Conservation (phyloP, 2,329 filamentous ascomycete species). For the Aspergillus pseudoterreus region DNA sequence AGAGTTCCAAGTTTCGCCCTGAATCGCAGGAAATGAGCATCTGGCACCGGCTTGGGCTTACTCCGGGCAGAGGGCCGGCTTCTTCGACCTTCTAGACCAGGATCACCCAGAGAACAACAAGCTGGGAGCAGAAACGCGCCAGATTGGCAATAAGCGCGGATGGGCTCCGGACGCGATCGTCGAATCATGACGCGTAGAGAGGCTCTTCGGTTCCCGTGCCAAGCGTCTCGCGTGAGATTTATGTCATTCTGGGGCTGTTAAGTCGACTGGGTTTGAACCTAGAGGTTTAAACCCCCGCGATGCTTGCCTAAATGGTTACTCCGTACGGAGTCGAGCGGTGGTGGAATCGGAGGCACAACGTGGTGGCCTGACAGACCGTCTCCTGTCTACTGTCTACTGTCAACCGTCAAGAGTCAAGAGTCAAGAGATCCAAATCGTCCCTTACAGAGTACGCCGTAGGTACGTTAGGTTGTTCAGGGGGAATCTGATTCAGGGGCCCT, state of each 20-base stretch:
- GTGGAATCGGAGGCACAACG: too few species aligned
- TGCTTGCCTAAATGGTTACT: constrained; percentile 1
- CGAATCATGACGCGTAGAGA: constrained; percentile 26
- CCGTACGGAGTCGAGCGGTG: too few species aligned
- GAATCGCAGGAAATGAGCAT: constrained; percentile 4
- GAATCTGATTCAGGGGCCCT: too few species aligned
- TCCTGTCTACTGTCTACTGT: too few species aligned
- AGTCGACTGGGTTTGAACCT: neutral
- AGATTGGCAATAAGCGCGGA: constrained; percentile 26
- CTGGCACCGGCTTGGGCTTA: constrained; percentile 3
- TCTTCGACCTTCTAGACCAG: constrained; percentile 7
- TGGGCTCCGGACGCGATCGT: constrained; percentile 19
- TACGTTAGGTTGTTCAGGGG: too few species aligned
- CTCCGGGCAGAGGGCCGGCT: neutral
- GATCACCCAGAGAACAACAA: constrained; percentile 11
- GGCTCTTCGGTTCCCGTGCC: constrained; percentile 21
- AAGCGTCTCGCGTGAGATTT: constrained; percentile 19
- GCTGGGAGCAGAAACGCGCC: constrained; percentile 14
- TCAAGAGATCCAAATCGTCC: too few species aligned
- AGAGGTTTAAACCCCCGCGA: constrained; percentile 13
- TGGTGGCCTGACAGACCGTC: too few species aligned
- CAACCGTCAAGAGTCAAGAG: too few species aligned
- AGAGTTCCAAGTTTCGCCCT: constrained; percentile 3
- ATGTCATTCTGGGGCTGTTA: constrained; percentile 15
- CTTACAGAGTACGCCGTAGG: too few species aligned